phyloP scores from a whole-genome alignment of 495 filamentous ascomycete genomes.

The Staphylotrichum tortipilum region DNA sequence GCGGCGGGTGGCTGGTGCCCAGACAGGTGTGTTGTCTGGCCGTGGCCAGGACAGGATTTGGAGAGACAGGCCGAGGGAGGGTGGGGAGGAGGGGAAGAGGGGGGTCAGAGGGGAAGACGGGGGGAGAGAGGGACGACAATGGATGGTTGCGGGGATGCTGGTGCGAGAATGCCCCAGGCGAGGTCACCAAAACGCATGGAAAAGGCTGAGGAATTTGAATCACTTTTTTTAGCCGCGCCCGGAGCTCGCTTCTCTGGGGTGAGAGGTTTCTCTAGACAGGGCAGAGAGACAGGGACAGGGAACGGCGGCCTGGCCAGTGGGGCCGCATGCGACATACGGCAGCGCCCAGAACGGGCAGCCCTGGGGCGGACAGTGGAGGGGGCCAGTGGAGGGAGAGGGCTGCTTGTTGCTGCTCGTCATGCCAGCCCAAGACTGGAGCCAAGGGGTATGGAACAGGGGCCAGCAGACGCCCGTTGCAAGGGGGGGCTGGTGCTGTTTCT shows the following conservation, averaged over 20 bases:
- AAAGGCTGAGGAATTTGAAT: constrained; percentile 13
- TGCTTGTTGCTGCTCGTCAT: constrained; percentile 9
- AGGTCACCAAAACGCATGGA: constrained; percentile 14
- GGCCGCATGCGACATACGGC: no score
- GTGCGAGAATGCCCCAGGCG: not conserved
- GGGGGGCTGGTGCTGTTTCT: no score
- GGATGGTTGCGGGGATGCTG: constrained; percentile 3
- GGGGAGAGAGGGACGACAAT: not conserved
- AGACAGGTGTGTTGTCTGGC: no score
- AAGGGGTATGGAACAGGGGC: not conserved
- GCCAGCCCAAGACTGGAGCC: constrained; percentile 8
- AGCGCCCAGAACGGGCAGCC: no score
- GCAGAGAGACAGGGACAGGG: no score
- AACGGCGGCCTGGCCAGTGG: no score
- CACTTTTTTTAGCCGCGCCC: constrained; percentile 8
- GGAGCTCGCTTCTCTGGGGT: constrained; percentile 4
- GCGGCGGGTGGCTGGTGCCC: no score
- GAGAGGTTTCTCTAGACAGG: constrained; percentile 11
- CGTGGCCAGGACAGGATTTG: no score
- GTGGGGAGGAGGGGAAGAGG: not conserved
- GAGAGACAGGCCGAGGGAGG: no score
- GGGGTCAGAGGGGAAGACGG: not conserved
- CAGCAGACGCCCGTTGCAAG: constrained; percentile 1
- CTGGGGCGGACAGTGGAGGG: no score
- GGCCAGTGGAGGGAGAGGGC: no score